Percentiles rank a stretch among this genome's conserved stretches.
Evolutionary conservation across 495 filamentous ascomycete genomes (phyloP).

Genomic region (Saxophila tyrrhenica): DNA sequence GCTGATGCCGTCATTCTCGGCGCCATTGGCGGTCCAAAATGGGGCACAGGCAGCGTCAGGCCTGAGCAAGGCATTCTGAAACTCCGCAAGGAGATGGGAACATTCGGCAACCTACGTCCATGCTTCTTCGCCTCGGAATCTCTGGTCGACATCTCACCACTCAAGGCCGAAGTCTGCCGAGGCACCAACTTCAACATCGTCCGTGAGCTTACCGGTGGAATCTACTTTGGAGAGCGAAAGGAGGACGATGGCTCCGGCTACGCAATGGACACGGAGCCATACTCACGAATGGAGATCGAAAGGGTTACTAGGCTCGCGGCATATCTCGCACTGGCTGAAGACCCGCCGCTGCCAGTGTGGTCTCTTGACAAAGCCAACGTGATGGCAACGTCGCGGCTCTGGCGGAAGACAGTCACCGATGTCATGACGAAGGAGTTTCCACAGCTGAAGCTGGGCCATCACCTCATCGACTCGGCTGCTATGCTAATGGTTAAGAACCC

Average conservation of each 20-base stretch:
- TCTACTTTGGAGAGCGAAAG: constrained; percentile 91
- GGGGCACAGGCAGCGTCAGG: constrained; percentile 80
- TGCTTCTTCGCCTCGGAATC: constrained; percentile 92
- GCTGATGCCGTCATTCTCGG: constrained; percentile 90
- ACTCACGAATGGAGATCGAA: constrained; percentile 79
- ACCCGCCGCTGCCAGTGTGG: constrained; percentile 75
- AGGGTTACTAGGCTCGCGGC: constrained; percentile 75
- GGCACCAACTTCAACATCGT: constrained; percentile 92
- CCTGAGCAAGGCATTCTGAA: constrained; percentile 90
- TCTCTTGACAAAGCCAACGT: constrained; percentile 97
- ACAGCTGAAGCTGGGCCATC: constrained; percentile 69
- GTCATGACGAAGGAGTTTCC: constrained; percentile 81
- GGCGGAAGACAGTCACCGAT: constrained; percentile 79
- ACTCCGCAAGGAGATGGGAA: constrained; percentile 86
- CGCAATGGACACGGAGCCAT: constrained; percentile 83
- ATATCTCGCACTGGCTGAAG: constrained; percentile 64
- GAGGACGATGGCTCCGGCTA: constrained; percentile 72
- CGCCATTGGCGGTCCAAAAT: constrained; percentile 95
- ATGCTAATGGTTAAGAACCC: constrained; percentile 98
- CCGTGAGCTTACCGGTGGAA: constrained; percentile 86
- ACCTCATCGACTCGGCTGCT: constrained; percentile 89
- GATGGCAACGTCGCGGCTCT: constrained; percentile 76
- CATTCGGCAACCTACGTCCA: constrained; percentile 94
- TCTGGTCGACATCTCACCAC: constrained; percentile 76
- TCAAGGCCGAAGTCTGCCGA: constrained; percentile 75